These are phyloP conservation scores for Tolypocladium pustulatum DNA, from an alignment of 2,329 filamentous ascomycete genomes.

Conservation along the genomic window DNA sequence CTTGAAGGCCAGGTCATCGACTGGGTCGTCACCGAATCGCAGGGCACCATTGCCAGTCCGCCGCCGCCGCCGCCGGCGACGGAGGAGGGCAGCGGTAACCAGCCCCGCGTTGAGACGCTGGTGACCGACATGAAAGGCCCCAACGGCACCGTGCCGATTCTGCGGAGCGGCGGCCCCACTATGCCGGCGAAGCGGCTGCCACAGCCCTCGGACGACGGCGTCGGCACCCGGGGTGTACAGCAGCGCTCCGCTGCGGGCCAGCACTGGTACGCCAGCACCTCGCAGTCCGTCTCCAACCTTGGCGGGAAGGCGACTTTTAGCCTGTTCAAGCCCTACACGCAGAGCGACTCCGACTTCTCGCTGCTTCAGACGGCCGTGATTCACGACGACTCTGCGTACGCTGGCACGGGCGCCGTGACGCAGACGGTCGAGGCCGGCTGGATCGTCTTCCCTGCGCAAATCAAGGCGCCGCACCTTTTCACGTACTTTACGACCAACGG, in stretches of 20 bases:
- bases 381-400: conserved; percentile 4
- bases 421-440: conserved; percentile 12
- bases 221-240: not conserved
- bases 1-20: conserved; percentile 8
- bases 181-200: conserved; percentile 7
- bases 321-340: conserved; percentile 8
- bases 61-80: conserved; percentile 1
- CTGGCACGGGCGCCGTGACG: conserved; percentile 2
- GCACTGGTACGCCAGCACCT: conserved; percentile 10
- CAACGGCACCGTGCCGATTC: conserved; percentile 9
- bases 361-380: conserved; percentile 10
- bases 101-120: not conserved
- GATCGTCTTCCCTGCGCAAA: conserved; percentile 10
- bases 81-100: not conserved
- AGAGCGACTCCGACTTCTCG: conserved; percentile 8
- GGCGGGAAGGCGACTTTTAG: conserved; percentile 8
- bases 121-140: conserved; percentile 3
- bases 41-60: conserved; percentile 5
- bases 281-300: conserved; percentile 4
- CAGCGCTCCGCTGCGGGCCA: conserved; percentile 3
- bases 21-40: conserved; percentile 9
- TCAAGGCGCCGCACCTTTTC: conserved; percentile 7
- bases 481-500: conserved; percentile 10
- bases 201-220: not conserved
- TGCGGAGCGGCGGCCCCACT: conserved; percentile 4